phyloP scores from a whole-genome alignment of 192 early-diverging fungal species.

The Piromyces finnis region DNA sequence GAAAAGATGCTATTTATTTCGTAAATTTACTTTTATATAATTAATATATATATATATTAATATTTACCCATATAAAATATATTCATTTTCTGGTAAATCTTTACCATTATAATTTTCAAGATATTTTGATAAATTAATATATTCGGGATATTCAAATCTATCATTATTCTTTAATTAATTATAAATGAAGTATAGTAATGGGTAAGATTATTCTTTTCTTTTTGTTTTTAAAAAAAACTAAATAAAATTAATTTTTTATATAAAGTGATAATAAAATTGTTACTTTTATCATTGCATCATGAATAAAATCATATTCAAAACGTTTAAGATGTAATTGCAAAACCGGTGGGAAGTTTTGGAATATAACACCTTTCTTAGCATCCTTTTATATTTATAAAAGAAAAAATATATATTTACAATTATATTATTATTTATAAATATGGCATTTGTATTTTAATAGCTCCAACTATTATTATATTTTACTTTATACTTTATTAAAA shows the following conservation, averaged over 20 bases:
- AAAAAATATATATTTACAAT: too few relatives aligned
- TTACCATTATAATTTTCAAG: background rate
- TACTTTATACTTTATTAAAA: background rate
- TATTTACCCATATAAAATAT: background rate
- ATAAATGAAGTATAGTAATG: too few relatives aligned
- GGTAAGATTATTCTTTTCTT: too few relatives aligned
- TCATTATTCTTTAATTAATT: background rate
- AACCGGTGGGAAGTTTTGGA: conserved; percentile 80
- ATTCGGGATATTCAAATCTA: background rate
- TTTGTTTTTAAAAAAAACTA: too few relatives aligned
- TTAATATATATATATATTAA: background rate
- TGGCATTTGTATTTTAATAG: too few relatives aligned
- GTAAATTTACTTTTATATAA: too few relatives aligned
- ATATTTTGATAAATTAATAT: background rate
- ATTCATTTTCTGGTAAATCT: background rate
- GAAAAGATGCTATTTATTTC: too few relatives aligned
- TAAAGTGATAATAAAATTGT: background rate
- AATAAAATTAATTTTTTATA: too few relatives aligned
- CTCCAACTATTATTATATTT: too few relatives aligned
- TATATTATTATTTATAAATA: too few relatives aligned
- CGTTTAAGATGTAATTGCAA: conserved; percentile 91
- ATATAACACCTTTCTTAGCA: conserved; percentile 94
- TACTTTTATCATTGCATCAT: conserved; percentile 78
- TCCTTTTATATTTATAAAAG: too few relatives aligned
- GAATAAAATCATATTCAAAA: conserved; percentile 91